phyloP scores from a whole-genome alignment of 176 grass and related monocot genomes.

The Zea mays region Zm-B73-REFERENCE-NAM-5.0 NC_050101.1:141171001-141171500 shows the following conservation, averaged over 20 bases:
- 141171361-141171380: slow-evolving; percentile 36
- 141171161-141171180: slow-evolving; percentile 54
- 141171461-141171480: not conserved
- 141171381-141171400: not conserved
- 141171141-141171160: slow-evolving; percentile 54
- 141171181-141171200: not conserved
- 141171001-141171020: slow-evolving; percentile 79
- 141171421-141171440: not conserved
- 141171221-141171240: slow-evolving; percentile 46
- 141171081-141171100: slow-evolving; percentile 33
- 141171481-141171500: not conserved
- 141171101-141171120: slow-evolving; percentile 27
- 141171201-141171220: not conserved
- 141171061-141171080: slow-evolving; percentile 42
- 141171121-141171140: slow-evolving; percentile 40
- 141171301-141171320: slow-evolving; percentile 42
- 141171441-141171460: not conserved
- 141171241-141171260: slow-evolving; percentile 41
- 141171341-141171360: slow-evolving; percentile 8
- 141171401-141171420: not conserved
- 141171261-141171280: slow-evolving; percentile 42
- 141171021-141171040: slow-evolving; percentile 27
- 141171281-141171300: not conserved
- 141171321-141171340: slow-evolving; percentile 39
- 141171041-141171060: slow-evolving; percentile 28